These are phyloP conservation scores for Cyberlindnera euphorbiiphila DNA, from an alignment of 805 yeast species.

Conservation along the genomic window DNA sequence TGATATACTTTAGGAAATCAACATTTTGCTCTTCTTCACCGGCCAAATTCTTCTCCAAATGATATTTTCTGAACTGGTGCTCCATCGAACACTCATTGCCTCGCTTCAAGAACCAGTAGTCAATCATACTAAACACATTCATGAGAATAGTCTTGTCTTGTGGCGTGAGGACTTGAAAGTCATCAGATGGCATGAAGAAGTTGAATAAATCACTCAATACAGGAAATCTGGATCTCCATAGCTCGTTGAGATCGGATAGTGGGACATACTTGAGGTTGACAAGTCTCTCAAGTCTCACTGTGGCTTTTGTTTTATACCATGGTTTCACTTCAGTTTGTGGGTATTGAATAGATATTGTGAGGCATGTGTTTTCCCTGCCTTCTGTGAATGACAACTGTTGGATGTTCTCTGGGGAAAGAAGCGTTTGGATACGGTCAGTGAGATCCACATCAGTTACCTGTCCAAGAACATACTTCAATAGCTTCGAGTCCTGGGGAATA, in stretches of 20 bases:
- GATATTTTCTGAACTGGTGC: constrained; percentile 7
- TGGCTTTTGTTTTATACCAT: constrained; percentile 13
- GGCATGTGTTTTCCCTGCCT: constrained; percentile 3
- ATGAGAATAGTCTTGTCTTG: constrained; percentile 9
- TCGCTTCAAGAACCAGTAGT: constrained; percentile 17
- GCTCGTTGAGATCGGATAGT: constrained; percentile 13
- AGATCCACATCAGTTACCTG: constrained; percentile 9
- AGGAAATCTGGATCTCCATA: constrained; percentile 18
- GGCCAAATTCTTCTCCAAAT: not conserved
- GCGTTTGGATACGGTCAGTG: not conserved
- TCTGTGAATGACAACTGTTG: constrained; percentile 6
- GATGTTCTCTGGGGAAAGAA: constrained; percentile 4
- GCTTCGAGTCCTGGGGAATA: constrained; percentile 10
- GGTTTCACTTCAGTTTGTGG: constrained; percentile 10
- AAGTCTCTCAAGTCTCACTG: constrained; percentile 13
- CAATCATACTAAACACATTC: constrained; percentile 14
- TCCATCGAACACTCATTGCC: constrained; percentile 15
- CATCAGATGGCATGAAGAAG: constrained; percentile 14
- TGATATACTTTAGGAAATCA: constrained; percentile 9
- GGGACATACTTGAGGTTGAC: constrained; percentile 14
- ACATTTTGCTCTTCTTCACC: not conserved
- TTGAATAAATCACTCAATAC: constrained; percentile 16
- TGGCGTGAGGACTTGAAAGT: constrained; percentile 6
- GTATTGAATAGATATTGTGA: constrained; percentile 14
- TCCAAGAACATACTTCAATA: not conserved